Base-by-base conservation (phyloP, 352 stramenopile genomes). In the Globisporangium paroecandrum region DNA sequence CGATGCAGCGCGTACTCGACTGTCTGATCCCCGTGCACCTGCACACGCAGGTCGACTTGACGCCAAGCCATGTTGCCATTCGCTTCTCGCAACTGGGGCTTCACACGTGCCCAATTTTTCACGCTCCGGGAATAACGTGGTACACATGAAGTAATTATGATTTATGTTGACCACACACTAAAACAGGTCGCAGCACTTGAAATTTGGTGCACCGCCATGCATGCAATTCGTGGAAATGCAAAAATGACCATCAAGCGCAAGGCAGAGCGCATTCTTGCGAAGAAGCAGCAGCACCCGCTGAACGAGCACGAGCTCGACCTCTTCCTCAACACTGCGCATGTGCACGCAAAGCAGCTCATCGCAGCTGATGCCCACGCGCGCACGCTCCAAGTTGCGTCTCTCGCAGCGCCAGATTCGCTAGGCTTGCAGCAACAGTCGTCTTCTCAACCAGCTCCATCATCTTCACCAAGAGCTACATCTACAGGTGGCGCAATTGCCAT, bases 221-320 rank as follows among this genome's bases (percentile, higher is more conserved):
- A 49, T 29, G 6, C 36, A 49, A 18, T 51, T 53, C 8, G 10
- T 43, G 24, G 38, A 57, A 32, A 62, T 8, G 5, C 10, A 43
- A 36, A 32, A 29, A 58, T 66, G 49, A 59, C 56, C 41, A 70
- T 56, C 41, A 73, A 73, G 62, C 64, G 75, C 58, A 90, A 90
- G 74, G 82, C 74, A 9, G 77, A 88, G 32, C 78, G 81, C 38
- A 71, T 89, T 63, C 58, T 66, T 15, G 72, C 70, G 22, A 81
- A 77, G 32, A 72, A 72, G 46, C 69, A 72, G 58, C 80, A 82
- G 57, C 81, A 89, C 13, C 58, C 77, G n/a, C 72, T 83, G 20
- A 76, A 82, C 64, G 82, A 89, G 54, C 82, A 89, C 69, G 77
- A 83, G 58, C 63, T 90, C 47, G 82, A 90, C 70, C 77, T 90